A percentile compares a stretch with the other conserved stretches of the same genome.
Evolutionary conservation across 306 rosid species (phyloP).

Genomic region (Cucurbita maxima): DNA sequence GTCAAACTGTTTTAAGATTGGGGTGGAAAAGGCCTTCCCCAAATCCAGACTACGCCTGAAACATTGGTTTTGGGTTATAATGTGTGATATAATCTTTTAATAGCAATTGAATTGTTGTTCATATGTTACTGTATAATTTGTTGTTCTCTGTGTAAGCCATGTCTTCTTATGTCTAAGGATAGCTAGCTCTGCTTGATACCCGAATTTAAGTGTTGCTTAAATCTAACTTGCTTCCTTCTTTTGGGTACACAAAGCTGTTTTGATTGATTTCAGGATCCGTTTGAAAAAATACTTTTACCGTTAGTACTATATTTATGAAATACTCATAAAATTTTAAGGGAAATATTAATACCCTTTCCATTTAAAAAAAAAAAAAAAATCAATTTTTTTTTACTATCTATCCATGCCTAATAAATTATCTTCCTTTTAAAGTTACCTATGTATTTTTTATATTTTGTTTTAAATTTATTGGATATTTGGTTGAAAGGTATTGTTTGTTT

Average conservation of each 20-base stretch:
- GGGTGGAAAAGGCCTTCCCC: background rate
- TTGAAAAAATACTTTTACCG: too few relatives aligned
- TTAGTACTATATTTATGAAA: too few relatives aligned
- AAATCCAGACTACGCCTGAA: background rate
- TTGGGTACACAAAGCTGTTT: background rate
- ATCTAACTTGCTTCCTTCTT: background rate
- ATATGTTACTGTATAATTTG: background rate
- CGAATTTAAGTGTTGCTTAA: background rate
- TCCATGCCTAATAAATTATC: too few relatives aligned
- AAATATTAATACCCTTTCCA: too few relatives aligned
- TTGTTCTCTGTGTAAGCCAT: background rate
- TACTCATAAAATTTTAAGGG: too few relatives aligned
- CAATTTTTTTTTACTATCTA: too few relatives aligned
- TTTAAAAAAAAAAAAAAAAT: too few relatives aligned
- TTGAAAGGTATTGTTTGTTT: too few relatives aligned
- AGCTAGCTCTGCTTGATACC: background rate
- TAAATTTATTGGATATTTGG: too few relatives aligned
- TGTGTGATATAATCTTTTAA: background rate
- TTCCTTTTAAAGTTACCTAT: too few relatives aligned
- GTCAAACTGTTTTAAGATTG: constrained; percentile 36
- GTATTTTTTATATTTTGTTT: too few relatives aligned
- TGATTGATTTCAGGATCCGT: background rate
- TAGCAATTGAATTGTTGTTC: background rate
- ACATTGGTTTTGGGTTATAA: background rate
- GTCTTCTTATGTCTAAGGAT: background rate